These are phyloP conservation scores for Scheffersomyces titani DNA, from an alignment of 1,139 yeast genomes.

Conservation along the genomic window DNA sequence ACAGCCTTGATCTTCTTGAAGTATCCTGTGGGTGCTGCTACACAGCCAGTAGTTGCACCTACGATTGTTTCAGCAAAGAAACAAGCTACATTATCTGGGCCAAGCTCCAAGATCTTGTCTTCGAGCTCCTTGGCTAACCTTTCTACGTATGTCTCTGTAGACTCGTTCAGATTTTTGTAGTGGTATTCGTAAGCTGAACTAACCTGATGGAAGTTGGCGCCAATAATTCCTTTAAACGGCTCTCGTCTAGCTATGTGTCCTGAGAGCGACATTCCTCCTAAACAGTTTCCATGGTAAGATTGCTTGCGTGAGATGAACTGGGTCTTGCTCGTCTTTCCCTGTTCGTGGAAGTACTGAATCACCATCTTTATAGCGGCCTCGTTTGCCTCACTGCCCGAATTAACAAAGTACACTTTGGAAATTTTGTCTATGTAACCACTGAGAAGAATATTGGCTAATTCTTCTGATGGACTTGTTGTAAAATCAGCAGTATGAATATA, in stretches of 20 bases:
- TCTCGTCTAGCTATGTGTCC: constrained; percentile 14
- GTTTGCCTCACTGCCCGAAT: constrained; percentile 18
- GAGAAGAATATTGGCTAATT: constrained; percentile 10
- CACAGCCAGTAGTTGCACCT: constrained; percentile 15
- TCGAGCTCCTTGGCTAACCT: constrained; percentile 17
- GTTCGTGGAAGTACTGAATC: constrained; percentile 18
- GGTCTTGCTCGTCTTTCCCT: constrained; percentile 14
- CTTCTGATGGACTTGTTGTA: constrained; percentile 10
- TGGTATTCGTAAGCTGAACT: constrained; percentile 15
- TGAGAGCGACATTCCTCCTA: constrained; percentile 18
- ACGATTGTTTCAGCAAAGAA: constrained; percentile 13
- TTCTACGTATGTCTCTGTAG: constrained; percentile 12
- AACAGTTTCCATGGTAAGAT: constrained; percentile 22
- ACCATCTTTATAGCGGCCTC: constrained; percentile 21
- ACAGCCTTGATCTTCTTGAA: constrained; percentile 11
- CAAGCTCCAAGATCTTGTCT: constrained; percentile 14
- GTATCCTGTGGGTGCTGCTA: constrained; percentile 15
- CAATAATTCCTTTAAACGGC: constrained; percentile 14
- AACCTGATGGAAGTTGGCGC: constrained; percentile 14
- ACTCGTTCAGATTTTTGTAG: constrained; percentile 10
- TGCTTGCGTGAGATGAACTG: constrained; percentile 16
- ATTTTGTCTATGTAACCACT: constrained; percentile 13
- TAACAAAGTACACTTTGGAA: constrained; percentile 10
- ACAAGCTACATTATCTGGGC: constrained; percentile 15
- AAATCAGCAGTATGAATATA: constrained; percentile 12